phyloP scores from a whole-genome alignment of 495 filamentous ascomycete genomes.

The Annulohypoxylon moriforme region DNA sequence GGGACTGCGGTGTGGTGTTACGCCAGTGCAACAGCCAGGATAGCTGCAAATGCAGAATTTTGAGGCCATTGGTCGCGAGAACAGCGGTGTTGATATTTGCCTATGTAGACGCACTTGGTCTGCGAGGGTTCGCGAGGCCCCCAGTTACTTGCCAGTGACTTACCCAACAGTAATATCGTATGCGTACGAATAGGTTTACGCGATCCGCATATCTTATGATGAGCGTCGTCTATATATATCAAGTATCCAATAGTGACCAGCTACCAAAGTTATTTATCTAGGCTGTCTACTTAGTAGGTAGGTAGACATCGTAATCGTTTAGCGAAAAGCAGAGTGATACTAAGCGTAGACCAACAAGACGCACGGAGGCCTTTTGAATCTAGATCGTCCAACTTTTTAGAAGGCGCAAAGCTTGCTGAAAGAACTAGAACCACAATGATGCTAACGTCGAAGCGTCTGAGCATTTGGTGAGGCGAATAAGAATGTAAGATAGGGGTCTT shows the following conservation, averaged over 20 bases:
- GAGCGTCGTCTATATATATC: not conserved
- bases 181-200: conserved; percentile 19
- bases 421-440: not conserved
- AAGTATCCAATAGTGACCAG: conserved; percentile 21
- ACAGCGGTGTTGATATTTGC: conserved; percentile 36
- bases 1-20: conserved; percentile 43
- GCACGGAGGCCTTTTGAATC: not conserved
- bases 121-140: not conserved
- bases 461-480: conserved; percentile 9
- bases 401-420: not conserved
- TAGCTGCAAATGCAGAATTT: conserved; percentile 20
- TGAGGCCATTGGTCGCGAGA: conserved; percentile 36
- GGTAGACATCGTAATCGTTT: conserved; percentile 12
- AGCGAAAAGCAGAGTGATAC: not conserved
- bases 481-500: not conserved
- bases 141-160: conserved; percentile 13
- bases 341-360: not conserved
- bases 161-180: conserved; percentile 25
- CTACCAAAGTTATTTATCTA: not conserved
- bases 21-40: conserved; percentile 43
- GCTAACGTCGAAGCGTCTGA: not conserved
- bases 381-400: not conserved
- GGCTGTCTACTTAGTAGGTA: not conserved
- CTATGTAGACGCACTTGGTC: conserved; percentile 31
- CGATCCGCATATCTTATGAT: conserved; percentile 8